Percentiles rank a stretch among this genome's conserved stretches.
Evolutionary conservation across 2,329 filamentous ascomycete genomes (phyloP).

Genomic region (Arachnomyces sp.): DNA sequence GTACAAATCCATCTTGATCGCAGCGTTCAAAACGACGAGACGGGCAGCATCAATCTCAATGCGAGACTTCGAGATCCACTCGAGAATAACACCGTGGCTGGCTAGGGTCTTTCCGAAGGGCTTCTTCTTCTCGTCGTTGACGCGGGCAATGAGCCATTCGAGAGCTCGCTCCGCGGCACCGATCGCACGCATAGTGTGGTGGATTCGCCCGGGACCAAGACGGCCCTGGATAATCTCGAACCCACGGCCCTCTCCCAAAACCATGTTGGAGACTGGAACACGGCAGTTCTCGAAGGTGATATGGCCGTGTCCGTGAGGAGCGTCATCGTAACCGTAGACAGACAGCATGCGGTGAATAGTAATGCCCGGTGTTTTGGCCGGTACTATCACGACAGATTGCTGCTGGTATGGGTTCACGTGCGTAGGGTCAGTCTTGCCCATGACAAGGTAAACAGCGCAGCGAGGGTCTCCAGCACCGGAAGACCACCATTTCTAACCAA

Average conservation of each 20-base stretch:
- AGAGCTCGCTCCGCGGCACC: conserved; percentile 84
- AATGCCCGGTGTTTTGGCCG: conserved; percentile 70
- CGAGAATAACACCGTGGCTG: conserved; percentile 88
- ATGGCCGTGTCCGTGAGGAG: conserved; percentile 95
- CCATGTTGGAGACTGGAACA: conserved; percentile 72
- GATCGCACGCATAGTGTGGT: conserved; percentile 94
- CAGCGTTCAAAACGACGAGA: conserved; percentile 84
- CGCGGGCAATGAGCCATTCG: conserved; percentile 87
- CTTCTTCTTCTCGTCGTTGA: conserved; percentile 86
- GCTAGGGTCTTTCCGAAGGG: conserved; percentile 81
- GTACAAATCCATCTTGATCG: conserved; percentile 83
- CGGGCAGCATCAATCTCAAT: conserved; percentile 91
- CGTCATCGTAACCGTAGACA: conserved; percentile 94
- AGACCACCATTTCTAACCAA: conserved; percentile 89
- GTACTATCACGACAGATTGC: conserved; percentile 88
- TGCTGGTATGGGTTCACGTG: conserved; percentile 76
- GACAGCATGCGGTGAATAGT: conserved; percentile 89
- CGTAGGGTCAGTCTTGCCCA: conserved; percentile 79
- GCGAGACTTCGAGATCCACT: conserved; percentile 86
- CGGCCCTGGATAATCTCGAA: conserved; percentile 99
- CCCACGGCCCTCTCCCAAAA: conserved; percentile 84
- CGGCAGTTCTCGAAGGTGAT: conserved; percentile 83
- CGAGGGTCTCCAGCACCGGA: conserved; percentile 88
- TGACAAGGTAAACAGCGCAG: conserved; percentile 89
- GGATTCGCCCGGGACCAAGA: conserved; percentile 89